Conservation (phyloP, 2,329 filamentous ascomycete genomes). For the Venturiaceae sp. region DNA sequence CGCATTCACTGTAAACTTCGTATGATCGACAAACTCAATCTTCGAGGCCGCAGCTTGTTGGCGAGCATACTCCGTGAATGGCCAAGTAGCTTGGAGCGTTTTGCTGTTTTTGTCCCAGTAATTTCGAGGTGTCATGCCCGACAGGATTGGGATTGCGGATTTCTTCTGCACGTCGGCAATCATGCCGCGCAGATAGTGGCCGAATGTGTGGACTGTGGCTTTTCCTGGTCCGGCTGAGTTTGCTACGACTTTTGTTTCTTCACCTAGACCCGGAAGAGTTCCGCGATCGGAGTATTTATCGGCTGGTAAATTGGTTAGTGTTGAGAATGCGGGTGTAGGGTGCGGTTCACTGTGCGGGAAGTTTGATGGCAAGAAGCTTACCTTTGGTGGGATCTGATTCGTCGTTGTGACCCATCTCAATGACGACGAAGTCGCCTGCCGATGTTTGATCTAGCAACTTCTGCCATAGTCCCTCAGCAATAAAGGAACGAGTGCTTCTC, state of each 20-base stretch:
- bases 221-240: slow-evolving; percentile 9
- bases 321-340: not conserved
- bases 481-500: slow-evolving; percentile 13
- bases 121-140: slow-evolving; percentile 14
- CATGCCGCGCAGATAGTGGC: slow-evolving; percentile 18
- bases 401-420: slow-evolving; percentile 20
- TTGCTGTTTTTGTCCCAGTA: not conserved
- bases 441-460: slow-evolving; percentile 10
- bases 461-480: slow-evolving; percentile 14
- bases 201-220: slow-evolving; percentile 18
- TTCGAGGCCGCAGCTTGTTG: slow-evolving; percentile 11
- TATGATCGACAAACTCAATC: slow-evolving; percentile 18
- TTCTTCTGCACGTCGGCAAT: slow-evolving; percentile 16
- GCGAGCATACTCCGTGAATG: slow-evolving; percentile 15
- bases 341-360: too few species aligned
- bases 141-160: slow-evolving; percentile 14
- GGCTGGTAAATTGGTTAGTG: not conserved
- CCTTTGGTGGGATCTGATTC: not conserved
- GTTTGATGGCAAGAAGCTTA: not conserved
- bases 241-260: slow-evolving; percentile 13
- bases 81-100: not conserved
- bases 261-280: slow-evolving; percentile 14
- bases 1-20: slow-evolving; percentile 14
- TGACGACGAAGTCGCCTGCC: slow-evolving; percentile 14
- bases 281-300: slow-evolving; percentile 14